Evolutionary conservation across 1,284 basidiomycete genomes (phyloP).

Genomic region (Rhodotorula sp.): DNA sequence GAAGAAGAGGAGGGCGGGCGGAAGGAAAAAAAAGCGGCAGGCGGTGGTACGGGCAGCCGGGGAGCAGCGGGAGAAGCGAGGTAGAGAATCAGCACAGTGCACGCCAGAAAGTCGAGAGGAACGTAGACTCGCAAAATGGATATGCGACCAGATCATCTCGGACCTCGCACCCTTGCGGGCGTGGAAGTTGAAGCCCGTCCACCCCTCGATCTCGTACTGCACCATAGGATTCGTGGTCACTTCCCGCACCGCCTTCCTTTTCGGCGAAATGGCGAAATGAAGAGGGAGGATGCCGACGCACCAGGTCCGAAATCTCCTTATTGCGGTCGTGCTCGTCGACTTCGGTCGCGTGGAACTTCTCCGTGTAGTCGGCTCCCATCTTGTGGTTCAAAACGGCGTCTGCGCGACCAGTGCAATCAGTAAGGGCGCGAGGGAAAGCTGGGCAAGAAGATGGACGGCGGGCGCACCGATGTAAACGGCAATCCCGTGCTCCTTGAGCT

Average conservation of each 20-base stretch:
- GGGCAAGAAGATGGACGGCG: not conserved
- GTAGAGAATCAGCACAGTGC: too few species aligned
- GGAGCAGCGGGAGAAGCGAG: not conserved
- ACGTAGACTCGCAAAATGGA: slow-evolving; percentile 33
- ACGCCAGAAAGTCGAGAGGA: not conserved
- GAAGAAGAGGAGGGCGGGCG: not conserved
- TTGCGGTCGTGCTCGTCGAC: slow-evolving; percentile 62
- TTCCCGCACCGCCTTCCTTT: not conserved
- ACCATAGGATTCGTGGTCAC: not conserved
- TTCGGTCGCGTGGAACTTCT: slow-evolving; percentile 72
- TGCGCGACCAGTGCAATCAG: slow-evolving; percentile 43
- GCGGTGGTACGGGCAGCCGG: not conserved
- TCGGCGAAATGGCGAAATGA: too few species aligned
- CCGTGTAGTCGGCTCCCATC: slow-evolving; percentile 74
- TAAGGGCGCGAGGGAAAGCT: too few species aligned
- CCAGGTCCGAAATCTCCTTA: slow-evolving; percentile 60
- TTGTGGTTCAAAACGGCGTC: slow-evolving; percentile 60
- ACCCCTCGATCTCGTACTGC: slow-evolving; percentile 71
- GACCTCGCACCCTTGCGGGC: slow-evolving; percentile 69
- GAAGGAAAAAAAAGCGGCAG: too few species aligned
- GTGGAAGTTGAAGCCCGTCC: slow-evolving; percentile 80
- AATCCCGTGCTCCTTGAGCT: slow-evolving; percentile 43
- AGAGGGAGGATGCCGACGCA: not conserved
- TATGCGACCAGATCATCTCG: slow-evolving; percentile 56
- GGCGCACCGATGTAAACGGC: slow-evolving; percentile 61